Base-by-base conservation (phyloP, 257 asterid genomes). In the Lithospermum erythrorhizon region DNA sequence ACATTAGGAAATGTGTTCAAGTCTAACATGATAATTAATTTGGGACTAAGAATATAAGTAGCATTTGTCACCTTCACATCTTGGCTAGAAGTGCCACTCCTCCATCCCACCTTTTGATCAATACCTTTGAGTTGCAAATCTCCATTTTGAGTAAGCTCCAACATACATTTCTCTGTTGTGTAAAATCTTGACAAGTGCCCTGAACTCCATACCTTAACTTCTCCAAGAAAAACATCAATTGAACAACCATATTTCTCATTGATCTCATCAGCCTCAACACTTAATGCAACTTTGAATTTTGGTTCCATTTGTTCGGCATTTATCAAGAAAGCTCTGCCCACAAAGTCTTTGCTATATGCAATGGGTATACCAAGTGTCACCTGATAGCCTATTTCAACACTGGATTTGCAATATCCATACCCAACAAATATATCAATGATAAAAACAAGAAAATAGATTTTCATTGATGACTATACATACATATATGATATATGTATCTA, bases 121-220 rank as follows among this genome's bases (percentile, higher is more conserved):
- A 65, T 61, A 14, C 80, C 87, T 62, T 77, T 85, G 76, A 87
- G 77, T 59, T 81, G 77, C 66, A 89, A 69, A 64, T 87, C 87
- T 6, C 97, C 97, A 20, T 53, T 8, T 4, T 55, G 65, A 0
- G 83, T 73, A 2, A 89, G 30, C 71, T 87, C 74, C 29, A 89
- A 75, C 59, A 70, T 79, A 59, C 97, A 89, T 57, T 68, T 76
- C 11, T 79, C 95, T 0, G 37, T 66, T 0, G 93, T 68, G 52
- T 81, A 83, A 64, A 89, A 89, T 69, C 63, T 74, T 9, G 86
- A 82, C 11, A 79, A 74, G 66, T 84, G 95, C 23, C 83, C 89
- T 1, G 97, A 89, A 55, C 90, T 89, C 95, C 95, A 89, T 8
- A 89, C 95, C 32, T 78, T 78, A 20, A 84, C 89, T 51, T 77